Evolutionary conservation across 768 basidiomycete species (phyloP), one percentile per base, ranked within the genome.

Genomic region (Leucocoprinus leucothites): DNA sequence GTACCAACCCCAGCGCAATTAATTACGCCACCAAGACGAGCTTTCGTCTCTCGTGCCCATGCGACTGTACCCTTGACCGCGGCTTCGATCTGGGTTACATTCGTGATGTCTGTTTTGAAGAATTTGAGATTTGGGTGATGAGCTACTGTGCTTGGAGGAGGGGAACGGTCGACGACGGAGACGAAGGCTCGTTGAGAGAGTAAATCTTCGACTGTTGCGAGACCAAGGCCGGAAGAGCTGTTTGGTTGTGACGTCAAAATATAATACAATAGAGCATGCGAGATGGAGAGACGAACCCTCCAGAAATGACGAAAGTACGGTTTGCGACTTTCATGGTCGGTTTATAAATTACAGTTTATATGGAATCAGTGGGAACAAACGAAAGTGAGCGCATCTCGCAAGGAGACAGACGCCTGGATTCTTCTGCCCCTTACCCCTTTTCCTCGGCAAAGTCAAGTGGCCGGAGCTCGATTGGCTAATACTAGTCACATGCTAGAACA

Each of bases 161-260:
- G 66, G 5, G 72, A 63, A 14, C 74, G 71, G 65, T 86, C 84
- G 57, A 85, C 59, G 18, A 82, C 73, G n/a, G 81, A 74, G 25
- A 83, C 66, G 58, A 74, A 77, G 3, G 75, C 81, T 8, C 73
- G 66, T 9, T 70, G 67, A 1, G 69, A 60, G 35, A 80, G 69
- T 28, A 86, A 72, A 50, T 72, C 71, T 4, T 71, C 64, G 6
- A 74, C 79, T 2, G 82, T 80, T 4, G 80, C 78, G 8, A 82
- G 72, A 16, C 83, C 83, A 9, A 84, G 72, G 21, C 83, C 83
- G 19, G 81, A 81, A 16, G 81, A 81, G 13, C 82, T 84, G 56
- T 22, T 55, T 13, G 42, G 36, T 24, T 38, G 19, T 49, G 38
- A 48, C 9, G 36, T 48, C 31, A 48, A 35, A 24, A 46, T n/a